A percentile compares a stretch with the other conserved stretches of the same genome.
phyloP scores from a whole-genome alignment of 345 rosid species.

The Salix dunnii region DNA sequence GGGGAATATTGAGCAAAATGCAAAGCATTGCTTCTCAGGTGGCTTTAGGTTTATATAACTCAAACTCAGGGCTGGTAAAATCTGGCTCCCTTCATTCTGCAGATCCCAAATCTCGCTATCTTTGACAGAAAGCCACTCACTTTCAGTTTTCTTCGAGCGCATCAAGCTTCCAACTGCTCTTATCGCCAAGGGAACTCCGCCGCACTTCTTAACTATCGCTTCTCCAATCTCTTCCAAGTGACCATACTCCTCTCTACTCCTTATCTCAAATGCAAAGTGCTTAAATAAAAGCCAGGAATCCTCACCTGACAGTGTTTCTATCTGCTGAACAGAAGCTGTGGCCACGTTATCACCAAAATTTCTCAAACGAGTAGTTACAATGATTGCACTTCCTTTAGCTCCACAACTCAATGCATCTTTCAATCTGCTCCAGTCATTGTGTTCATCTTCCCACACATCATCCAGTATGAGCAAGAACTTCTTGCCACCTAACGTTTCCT shows the following conservation, averaged over 20 bases:
- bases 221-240: constrained; percentile 2
- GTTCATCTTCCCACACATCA: background rate
- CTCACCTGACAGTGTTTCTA: background rate
- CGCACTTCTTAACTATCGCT: constrained; percentile 12
- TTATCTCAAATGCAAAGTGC: background rate
- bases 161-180: constrained; percentile 9
- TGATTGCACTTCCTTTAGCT: background rate
- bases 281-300: constrained; percentile 14
- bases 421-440: background rate
- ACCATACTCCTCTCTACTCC: background rate
- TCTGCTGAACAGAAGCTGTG: background rate
- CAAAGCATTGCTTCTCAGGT: background rate
- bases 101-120: constrained; percentile 18
- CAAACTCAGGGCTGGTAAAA: background rate
- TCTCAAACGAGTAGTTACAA: background rate
- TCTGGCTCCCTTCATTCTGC: background rate
- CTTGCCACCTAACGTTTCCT: background rate
- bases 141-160: background rate
- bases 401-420: background rate
- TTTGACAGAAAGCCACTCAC: constrained; percentile 6
- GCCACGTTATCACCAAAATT: background rate
- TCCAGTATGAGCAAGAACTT: constrained; percentile 3
- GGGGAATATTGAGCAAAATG: background rate
- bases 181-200: constrained; percentile 10
- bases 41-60: background rate